These are phyloP conservation scores for Tripterygium wilfordii DNA, from an alignment of 177 flowering plant species.

Conservation along the genomic window DNA sequence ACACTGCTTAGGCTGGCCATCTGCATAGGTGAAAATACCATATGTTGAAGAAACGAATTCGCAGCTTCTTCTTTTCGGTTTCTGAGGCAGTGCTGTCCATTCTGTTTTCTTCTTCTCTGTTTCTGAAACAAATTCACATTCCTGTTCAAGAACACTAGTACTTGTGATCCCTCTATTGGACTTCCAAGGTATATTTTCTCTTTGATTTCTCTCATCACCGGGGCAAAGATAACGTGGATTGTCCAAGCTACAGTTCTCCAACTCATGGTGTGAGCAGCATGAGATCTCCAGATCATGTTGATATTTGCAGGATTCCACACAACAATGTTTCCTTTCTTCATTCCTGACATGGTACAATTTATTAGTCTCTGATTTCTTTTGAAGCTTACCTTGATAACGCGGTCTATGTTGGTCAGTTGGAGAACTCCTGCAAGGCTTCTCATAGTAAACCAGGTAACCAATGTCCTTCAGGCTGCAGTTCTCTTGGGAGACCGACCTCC, in stretches of 20 bases:
- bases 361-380: too few species aligned
- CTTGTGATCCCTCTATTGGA: conserved; percentile 1
- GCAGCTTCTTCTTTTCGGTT: conserved; percentile 5
- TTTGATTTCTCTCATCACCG: conserved; percentile 1
- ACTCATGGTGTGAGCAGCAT: neutral
- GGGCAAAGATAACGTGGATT: conserved; percentile 16
- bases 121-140: conserved; percentile 2
- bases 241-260: conserved; percentile 20
- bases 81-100: neutral
- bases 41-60: conserved; percentile 1
- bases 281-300: too few species aligned
- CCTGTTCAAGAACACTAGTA: neutral
- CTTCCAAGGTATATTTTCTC: neutral
- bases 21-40: conserved; percentile 1
- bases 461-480: conserved; percentile 11
- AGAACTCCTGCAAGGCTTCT: conserved; percentile 5
- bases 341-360: too few species aligned
- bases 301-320: too few species aligned
- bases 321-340: too few species aligned
- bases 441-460: conserved; percentile 16
- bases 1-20: neutral
- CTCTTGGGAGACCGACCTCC: conserved; percentile 12
- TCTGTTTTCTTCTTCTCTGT: neutral
- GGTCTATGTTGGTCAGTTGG: conserved; percentile 4
- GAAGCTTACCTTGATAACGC: conserved; percentile 14